These are phyloP conservation scores for Apiotrichum brassicae DNA, from an alignment of 1,284 basidiomycete genomes.

Conservation along the genomic window DNA sequence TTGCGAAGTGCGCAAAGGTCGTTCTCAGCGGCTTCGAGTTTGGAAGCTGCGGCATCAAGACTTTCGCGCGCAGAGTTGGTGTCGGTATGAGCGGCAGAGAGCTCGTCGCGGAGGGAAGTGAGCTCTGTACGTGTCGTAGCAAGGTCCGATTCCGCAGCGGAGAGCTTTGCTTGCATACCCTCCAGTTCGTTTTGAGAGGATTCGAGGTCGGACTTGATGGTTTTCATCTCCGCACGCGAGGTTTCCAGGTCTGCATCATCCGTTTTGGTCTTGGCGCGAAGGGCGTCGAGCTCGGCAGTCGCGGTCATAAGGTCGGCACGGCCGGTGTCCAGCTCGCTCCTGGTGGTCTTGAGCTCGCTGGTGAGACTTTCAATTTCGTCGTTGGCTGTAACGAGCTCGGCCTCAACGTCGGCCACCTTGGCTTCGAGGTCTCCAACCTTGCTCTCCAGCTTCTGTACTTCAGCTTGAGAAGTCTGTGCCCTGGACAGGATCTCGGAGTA, in stretches of 20 bases:
- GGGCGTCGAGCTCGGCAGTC: not conserved
- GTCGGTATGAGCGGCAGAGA: not conserved
- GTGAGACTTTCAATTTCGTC: not conserved
- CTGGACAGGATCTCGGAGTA: not conserved
- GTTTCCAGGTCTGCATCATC: not conserved
- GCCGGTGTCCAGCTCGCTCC: not conserved
- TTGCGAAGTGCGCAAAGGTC: not conserved
- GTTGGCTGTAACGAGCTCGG: not conserved
- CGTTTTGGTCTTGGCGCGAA: not conserved
- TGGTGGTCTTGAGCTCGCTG: not conserved
- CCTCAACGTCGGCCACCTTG: not conserved
- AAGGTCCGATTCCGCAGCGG: not conserved
- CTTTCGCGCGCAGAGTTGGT: not conserved
- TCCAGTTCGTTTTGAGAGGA: not conserved
- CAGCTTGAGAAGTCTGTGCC: not conserved
- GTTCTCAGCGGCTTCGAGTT: not conserved
- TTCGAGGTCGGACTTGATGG: not conserved
- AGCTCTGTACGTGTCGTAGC: not conserved
- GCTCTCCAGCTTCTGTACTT: slow-evolving; percentile 78
- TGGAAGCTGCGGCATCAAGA: not conserved
- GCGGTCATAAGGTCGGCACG: not conserved
- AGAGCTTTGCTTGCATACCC: not conserved
- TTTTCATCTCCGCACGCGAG: not conserved
- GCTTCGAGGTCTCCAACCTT: slow-evolving; percentile 53
- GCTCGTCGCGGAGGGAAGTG: not conserved